Percentiles rank a stretch among this genome's conserved stretches.
phyloP scores from a whole-genome alignment of 352 stramenopile genomes.

The Phytopythium litorale region DNA sequence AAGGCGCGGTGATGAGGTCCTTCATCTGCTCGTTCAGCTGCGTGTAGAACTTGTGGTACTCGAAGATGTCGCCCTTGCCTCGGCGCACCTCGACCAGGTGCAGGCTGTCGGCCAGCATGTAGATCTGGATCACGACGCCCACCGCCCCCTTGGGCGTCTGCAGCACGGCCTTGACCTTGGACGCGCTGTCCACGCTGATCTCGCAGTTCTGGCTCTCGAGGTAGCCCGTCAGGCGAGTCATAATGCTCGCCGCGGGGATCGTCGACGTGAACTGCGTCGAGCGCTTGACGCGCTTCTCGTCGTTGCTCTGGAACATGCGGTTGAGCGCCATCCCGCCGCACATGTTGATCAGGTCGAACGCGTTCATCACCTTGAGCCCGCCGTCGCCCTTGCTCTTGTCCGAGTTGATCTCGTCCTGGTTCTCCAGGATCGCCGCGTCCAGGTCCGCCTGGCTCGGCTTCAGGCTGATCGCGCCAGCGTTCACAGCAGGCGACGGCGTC shows the following conservation, averaged over 20 bases:
- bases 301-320: slow-evolving; percentile 48
- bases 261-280: slow-evolving; percentile 87
- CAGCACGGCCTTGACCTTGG: slow-evolving; percentile 83
- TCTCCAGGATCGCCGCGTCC: slow-evolving; percentile 76
- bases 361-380: slow-evolving; percentile 87
- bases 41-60: slow-evolving; percentile 91
- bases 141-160: slow-evolving; percentile 87
- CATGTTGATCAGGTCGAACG: slow-evolving; percentile 92
- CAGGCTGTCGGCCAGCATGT: slow-evolving; percentile 80
- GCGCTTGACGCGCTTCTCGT: slow-evolving; percentile 84
- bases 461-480: slow-evolving; percentile 40
- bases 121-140: slow-evolving; percentile 88
- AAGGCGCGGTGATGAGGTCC: slow-evolving; percentile 60
- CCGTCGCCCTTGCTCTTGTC: slow-evolving; percentile 64
- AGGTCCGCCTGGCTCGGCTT: slow-evolving; percentile 84
- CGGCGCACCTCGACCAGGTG: slow-evolving; percentile 87
- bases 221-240: slow-evolving; percentile 68
- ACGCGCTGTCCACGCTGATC: slow-evolving; percentile 72
- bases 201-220: slow-evolving; percentile 78
- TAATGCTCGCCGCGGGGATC: slow-evolving; percentile 83
- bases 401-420: slow-evolving; percentile 71
- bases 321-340: slow-evolving; percentile 90
- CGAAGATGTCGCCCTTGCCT: slow-evolving; percentile 89
- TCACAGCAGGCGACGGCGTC: slow-evolving; percentile 5
- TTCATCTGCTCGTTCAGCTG: slow-evolving; percentile 87